Conservation (phyloP, 805 yeast species). For the Candida ovalis region DNA sequence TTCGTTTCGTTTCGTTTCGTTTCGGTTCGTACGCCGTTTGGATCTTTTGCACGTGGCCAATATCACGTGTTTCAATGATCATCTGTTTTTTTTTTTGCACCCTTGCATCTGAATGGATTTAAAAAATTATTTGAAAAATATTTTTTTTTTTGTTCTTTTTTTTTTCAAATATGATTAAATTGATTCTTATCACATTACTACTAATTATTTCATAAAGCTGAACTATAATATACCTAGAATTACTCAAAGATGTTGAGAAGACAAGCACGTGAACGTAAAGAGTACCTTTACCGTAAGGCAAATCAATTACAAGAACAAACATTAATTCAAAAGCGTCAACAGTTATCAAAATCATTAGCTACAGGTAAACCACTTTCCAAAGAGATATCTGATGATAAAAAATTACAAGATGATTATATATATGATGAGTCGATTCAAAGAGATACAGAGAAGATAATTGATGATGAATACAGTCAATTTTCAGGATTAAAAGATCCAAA, state of each 20-base stretch:
- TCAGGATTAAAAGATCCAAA: slow-evolving; percentile 91
- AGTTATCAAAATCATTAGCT: slow-evolving; percentile 82
- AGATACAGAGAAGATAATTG: slow-evolving; percentile 43
- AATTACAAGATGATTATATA: slow-evolving; percentile 74
- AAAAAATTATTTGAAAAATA: too few species aligned
- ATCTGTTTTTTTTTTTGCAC: too few species aligned
- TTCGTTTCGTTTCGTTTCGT: too few species aligned
- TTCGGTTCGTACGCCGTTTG: too few species aligned
- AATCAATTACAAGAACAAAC: slow-evolving; percentile 87
- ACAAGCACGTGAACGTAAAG: slow-evolving; percentile 96
- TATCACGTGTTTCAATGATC: too few species aligned
- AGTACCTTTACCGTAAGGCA: slow-evolving; percentile 84
- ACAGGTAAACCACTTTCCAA: slow-evolving; percentile 86
- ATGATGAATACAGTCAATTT: slow-evolving; percentile 86
- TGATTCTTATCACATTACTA: too few species aligned
- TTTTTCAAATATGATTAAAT: too few species aligned
- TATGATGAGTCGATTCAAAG: slow-evolving; percentile 74
- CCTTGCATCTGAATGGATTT: too few species aligned
- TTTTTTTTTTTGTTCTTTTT: too few species aligned
- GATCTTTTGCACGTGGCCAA: too few species aligned
- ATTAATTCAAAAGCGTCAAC: slow-evolving; percentile 80
- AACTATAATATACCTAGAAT: too few species aligned
- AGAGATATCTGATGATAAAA: slow-evolving; percentile 83
- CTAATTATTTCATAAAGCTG: too few species aligned
- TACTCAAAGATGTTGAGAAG: slow-evolving; percentile 85